These are phyloP conservation scores for Hymenoscyphus scutula DNA, from an alignment of 2,329 filamentous ascomycete genomes.

Conservation along the genomic window DNA sequence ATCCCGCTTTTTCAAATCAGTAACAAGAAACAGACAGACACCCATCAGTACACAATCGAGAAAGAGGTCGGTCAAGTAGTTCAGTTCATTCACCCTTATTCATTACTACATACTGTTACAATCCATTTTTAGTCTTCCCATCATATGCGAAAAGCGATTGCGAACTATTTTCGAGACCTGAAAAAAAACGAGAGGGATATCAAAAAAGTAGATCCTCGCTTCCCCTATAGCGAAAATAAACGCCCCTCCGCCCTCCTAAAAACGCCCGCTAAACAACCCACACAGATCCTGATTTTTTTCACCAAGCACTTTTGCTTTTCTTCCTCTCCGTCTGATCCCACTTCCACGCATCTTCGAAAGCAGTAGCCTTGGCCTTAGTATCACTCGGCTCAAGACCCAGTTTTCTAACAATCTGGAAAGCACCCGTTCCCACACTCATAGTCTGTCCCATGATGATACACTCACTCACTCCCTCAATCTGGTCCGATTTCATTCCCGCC, in stretches of 20 bases:
- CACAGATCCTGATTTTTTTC: background rate
- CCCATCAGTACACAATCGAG: too few species aligned
- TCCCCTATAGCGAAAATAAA: background rate
- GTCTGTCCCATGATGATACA: slow-evolving; percentile 99
- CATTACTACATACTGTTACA: too few species aligned
- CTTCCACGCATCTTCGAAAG: slow-evolving; percentile 70
- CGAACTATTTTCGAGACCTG: too few species aligned
- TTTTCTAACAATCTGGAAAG: slow-evolving; percentile 81
- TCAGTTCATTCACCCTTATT: too few species aligned
- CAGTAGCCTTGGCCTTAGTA: slow-evolving; percentile 50
- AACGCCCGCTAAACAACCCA: background rate
- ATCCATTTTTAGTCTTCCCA: too few species aligned
- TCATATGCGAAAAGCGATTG: too few species aligned
- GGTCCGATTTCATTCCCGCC: slow-evolving; percentile 85
- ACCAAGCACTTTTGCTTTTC: slow-evolving; percentile 22
- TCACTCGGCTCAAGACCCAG: slow-evolving; percentile 63
- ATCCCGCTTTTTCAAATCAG: too few species aligned
- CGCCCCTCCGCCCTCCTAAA: background rate
- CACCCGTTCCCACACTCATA: slow-evolving; percentile 86
- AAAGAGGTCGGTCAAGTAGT: too few species aligned
- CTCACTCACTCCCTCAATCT: slow-evolving; percentile 90
- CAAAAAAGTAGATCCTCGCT: slow-evolving; percentile 4
- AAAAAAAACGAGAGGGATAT: background rate
- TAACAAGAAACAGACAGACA: too few species aligned
- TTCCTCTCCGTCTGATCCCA: slow-evolving; percentile 34